Base-by-base conservation (phyloP, 2,329 filamentous ascomycete genomes). In the Aspergillus udagawae region DNA sequence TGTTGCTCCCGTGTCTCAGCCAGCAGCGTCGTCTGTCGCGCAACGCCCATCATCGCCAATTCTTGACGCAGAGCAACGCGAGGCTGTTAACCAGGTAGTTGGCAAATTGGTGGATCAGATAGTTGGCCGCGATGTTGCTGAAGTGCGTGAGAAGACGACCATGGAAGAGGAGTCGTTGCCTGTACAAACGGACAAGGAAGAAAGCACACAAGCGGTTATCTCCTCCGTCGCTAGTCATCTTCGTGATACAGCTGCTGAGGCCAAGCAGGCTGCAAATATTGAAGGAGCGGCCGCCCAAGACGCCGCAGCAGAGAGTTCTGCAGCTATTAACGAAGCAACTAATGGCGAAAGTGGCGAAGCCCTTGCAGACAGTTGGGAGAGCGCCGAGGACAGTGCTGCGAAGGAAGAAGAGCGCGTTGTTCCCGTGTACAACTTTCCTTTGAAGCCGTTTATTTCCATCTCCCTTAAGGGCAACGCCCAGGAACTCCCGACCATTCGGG, bases 361-460 rank as follows among this genome's bases (percentile, higher is more conserved):
- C n/a, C 60, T 92, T 49, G 89, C 86, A n/a, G 92, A 96, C 63
- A 92, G 87, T 75, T 96, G 92, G 92, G 92, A 96, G 79, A 95
- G 88, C 62, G 90, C 89, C 3, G 91, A 92, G 67, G 84, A 84
- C 55, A 68, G 69, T 49, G 83, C 85, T 35, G 89, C 91, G 72
- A 86, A 88, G 64, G 86, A 86, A 57, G 82, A 85, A 52, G 75
- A 84, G 3, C 78, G 81, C 49, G 82, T 86, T 27, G 86, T 96
- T 63, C 87, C 85, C 70, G 92, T 97, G 49, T 94, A 90, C 79
- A 96, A 96, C 74, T 96, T 99, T 73, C 94, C 94, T 17, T 91
- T 99, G 88, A 91, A 89, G 74, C 94, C 94, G 3, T 99, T 95
- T 82, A 92, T 96, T 63, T 89, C 92, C 21, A 94, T 99, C 70